These are phyloP conservation scores for Pleodorina starrii DNA, from an alignment of 139 green algal genomes.

Conservation along the genomic window DNA sequence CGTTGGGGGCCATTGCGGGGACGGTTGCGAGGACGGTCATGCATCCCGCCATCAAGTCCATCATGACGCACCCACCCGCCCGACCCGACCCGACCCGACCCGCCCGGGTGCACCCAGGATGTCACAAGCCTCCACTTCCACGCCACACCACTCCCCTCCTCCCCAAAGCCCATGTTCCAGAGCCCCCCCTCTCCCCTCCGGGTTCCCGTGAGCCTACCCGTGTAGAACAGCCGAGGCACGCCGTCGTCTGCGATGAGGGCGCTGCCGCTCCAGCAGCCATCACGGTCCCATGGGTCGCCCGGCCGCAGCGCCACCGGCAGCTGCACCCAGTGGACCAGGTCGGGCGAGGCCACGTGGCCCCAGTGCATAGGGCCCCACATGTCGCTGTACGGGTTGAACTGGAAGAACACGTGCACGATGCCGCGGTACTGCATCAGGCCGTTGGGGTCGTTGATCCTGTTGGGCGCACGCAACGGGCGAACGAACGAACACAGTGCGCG, in stretches of 20 bases:
- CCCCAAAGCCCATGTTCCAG: too few species aligned
- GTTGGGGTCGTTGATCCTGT: conserved; percentile 47
- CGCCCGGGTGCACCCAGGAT: too few species aligned
- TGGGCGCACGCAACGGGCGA: too few species aligned
- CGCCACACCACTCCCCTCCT: too few species aligned
- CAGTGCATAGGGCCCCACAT: conserved; percentile 60
- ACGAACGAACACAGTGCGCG: too few species aligned
- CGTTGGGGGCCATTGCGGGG: too few species aligned
- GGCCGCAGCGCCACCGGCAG: conserved; percentile 56
- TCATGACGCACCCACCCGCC: too few species aligned
- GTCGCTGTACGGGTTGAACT: conserved; percentile 53
- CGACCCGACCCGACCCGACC: too few species aligned
- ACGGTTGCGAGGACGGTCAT: too few species aligned
- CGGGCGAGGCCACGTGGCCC: conserved; percentile 51
- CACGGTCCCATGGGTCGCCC: conserved; percentile 55
- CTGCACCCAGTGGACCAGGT: conserved; percentile 62
- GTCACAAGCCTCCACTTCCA: too few species aligned
- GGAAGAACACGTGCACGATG: conserved; percentile 47
- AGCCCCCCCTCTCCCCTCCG: too few species aligned
- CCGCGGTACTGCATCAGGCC: conserved; percentile 40
- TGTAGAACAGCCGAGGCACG: conserved; percentile 62
- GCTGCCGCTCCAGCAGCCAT: conserved; percentile 65
- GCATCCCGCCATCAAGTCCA: too few species aligned
- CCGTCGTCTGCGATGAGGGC: conserved; percentile 17
- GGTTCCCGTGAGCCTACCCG: conserved; percentile 54